phyloP scores from a whole-genome alignment of 306 rosid genomes.

The Oxytropis ochrocephala region DNA sequence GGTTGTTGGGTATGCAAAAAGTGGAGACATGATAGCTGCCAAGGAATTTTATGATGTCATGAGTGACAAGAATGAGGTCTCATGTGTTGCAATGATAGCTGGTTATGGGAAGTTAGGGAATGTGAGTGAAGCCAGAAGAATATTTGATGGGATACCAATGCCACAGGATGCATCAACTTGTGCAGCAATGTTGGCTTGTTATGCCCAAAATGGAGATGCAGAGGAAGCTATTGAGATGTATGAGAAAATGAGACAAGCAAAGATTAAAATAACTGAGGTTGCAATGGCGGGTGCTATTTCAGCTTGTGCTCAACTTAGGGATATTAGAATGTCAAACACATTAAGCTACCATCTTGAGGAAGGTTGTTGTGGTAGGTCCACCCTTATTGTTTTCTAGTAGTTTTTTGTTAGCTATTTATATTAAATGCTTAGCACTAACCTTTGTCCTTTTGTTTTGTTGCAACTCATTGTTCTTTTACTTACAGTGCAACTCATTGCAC shows the following conservation, averaged over 20 bases:
- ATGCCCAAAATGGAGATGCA: conserved; percentile 66
- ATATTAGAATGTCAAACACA: conserved; percentile 39
- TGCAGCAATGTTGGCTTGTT: conserved; percentile 76
- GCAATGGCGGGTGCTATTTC: conserved; percentile 76
- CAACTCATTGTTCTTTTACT: not conserved
- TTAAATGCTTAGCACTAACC: not conserved
- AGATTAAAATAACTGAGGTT: conserved; percentile 38
- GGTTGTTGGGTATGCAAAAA: conserved; percentile 68
- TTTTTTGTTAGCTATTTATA: not conserved
- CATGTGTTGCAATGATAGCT: conserved; percentile 61
- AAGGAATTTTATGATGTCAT: conserved; percentile 45
- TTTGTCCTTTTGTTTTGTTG: conserved; percentile 8
- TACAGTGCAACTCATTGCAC: conserved; percentile 41
- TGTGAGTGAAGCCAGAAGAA: conserved; percentile 40
- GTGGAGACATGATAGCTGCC: conserved; percentile 59
- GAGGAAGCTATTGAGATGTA: conserved; percentile 56
- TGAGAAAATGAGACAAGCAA: conserved; percentile 36
- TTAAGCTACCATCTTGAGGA: conserved; percentile 37
- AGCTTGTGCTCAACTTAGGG: conserved; percentile 69
- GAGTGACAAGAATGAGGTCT: conserved; percentile 33
- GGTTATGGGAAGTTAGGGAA: conserved; percentile 62
- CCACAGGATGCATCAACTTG: conserved; percentile 34
- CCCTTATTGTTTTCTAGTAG: not conserved
- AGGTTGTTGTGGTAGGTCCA: conserved; percentile 38
- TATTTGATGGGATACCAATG: conserved; percentile 37